Base-by-base conservation (phyloP, 495 filamentous ascomycete genomes). In the Hapsidospora chrysogenum region DNA sequence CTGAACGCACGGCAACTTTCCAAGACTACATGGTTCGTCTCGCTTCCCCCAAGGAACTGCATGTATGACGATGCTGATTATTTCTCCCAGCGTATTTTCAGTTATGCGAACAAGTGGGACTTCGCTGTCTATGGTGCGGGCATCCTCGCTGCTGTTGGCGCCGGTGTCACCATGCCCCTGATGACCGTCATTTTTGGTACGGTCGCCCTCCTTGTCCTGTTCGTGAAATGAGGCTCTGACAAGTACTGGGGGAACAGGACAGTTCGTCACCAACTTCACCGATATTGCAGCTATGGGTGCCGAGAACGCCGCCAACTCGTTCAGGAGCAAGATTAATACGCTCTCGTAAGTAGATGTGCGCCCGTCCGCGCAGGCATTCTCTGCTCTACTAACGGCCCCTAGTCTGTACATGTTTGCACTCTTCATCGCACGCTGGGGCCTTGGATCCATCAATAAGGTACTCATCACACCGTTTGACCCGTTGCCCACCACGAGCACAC, bases 401-500 rank as follows among this genome's bases (percentile, higher is more conserved):
- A 66, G 64, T 2, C 51, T 76, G 1, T 76, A 64, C 33, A 60
- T 80, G 32, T 57, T 76, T 17, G 76, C 74, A 36, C 50, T 80
- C 5, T 78, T 80, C 41, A 60, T 74, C 33, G 74, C 56, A 7
- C 70, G 72, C 42, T 69, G 72, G 36, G 42, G 62, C 6, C 43
- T 74, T 2, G 63, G 62, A 31, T 77, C 76, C 44, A 50, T 75
- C 21, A 57, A 60, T 9, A 61, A 72, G 54, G 67, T 68, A 43
- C 59, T 63, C 27, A 29, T 38, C 13, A 3, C 35, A 17, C 14
- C 20, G 15, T 20, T 22, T 17, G 13, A 9, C 32, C 2, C 27
- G 34, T 14, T 13, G 17, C 2, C 11, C 7, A 39, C 18, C 4
- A 11, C 4, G 21, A 13, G 0, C 8, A 2, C 2, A 14, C 18